phyloP scores from a whole-genome alignment of 148 eudicot genomes.

The Rhododendron ferrugineum region DNA sequence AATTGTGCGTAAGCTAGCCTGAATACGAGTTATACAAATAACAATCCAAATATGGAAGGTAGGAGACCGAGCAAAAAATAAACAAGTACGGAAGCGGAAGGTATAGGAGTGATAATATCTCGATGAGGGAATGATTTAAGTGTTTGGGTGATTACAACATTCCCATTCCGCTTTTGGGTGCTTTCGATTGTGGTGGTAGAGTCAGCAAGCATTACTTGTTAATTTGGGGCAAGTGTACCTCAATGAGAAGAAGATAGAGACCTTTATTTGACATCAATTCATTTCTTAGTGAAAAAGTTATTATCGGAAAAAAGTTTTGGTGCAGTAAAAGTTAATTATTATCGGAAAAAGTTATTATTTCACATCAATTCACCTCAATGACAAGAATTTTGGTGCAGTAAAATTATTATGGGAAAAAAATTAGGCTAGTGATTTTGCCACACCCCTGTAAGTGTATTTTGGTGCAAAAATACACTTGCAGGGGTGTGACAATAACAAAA shows the following conservation, averaged over 20 bases:
- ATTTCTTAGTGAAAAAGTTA: too few species aligned
- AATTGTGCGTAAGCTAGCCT: neutral
- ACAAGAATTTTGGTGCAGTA: too few species aligned
- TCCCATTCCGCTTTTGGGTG: neutral
- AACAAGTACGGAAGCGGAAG: neutral
- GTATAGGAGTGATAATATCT: neutral
- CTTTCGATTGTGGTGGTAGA: neutral
- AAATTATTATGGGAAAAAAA: too few species aligned
- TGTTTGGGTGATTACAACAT: neutral
- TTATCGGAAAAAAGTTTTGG: too few species aligned
- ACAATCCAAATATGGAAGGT: neutral
- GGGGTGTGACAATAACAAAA: too few species aligned
- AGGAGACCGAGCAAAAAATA: neutral
- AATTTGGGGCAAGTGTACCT: neutral
- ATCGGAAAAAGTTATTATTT: neutral
- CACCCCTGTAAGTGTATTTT: too few species aligned
- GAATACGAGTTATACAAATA: neutral
- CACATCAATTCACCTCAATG: neutral
- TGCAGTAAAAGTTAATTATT: too few species aligned
- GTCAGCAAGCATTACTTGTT: slow-evolving; percentile 8
- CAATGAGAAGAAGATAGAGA: neutral
- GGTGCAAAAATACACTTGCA: too few species aligned
- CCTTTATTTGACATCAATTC: neutral
- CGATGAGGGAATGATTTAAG: neutral
- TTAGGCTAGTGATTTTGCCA: too few species aligned